Evolutionary conservation across 2,329 filamentous ascomycete species (phyloP), one percentile per base, ranked within the genome.

Genomic region (Fusarium sp.): DNA sequence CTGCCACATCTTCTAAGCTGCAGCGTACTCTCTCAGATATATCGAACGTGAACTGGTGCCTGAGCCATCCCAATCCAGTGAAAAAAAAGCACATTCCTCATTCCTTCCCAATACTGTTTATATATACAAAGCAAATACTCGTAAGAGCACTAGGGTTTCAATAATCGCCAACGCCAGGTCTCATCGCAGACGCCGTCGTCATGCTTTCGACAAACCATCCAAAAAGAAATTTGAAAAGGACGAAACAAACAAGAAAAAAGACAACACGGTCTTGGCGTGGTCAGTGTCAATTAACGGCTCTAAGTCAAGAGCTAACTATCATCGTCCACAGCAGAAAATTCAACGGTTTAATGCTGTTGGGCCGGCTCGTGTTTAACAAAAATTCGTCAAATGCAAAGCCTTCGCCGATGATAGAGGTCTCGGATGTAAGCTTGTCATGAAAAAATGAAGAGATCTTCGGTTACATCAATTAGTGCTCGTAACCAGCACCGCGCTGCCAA

Each of bases 401-500:
- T 62, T 66, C 66, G 53, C 62, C n/a, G 50, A 41, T 27, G 27
- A 60, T 61, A 62, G 53, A 52, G 39, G 29, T 58, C 67, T 65
- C 55, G 57, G 44, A 65, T 64, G n/a, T 58, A 65, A 68, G 68
- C 70, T 70, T 55, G 45, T 74, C 65, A 54, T 72, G 42, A 68
- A 66, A 74, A 66, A 70, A 68, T 50, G 60, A 35, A 61, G 27
- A 70, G 45, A 52, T 41, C 47, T 52, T 73, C 17, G 47, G 52
- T 70, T 63, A 64, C 47, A 66, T 71, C 72, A 61, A 67, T 70
- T 70, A 76, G 42, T 83, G 80, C 25, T 85, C 83, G 71, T 85
- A 85, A 44, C 83, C 83, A 49, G 83, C 83, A 65, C 83, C 83
- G 66, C 83, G 83, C 72, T 85, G 83, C 83, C 83, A 85, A 31